Evolutionary conservation across 1,139 yeast genomes (phyloP), one percentile per base, ranked within the genome.

Genomic region (Arxiozyma slooffiae): DNA sequence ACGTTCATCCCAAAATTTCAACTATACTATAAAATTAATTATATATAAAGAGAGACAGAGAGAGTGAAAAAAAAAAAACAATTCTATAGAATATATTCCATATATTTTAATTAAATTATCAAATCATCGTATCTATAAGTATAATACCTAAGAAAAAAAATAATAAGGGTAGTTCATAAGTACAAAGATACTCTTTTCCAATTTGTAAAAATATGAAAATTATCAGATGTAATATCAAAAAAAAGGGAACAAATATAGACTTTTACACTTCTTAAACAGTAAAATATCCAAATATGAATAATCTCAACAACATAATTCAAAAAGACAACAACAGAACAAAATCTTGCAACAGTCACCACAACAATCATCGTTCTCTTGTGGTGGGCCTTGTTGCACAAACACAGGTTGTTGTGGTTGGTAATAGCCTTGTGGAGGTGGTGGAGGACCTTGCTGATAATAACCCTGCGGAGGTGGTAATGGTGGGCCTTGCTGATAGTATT

Each of bases 331-430:
- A 55, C 74, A 71, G 44, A 70, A 50, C 34, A 71, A 55, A n/a
- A 42, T 43, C 47, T 72, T 70, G 49, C 71, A 62, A 56, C 73
- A 71, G 7, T 67, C 64, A 50, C 66, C 63, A 51, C 72, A 65
- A 54, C 75, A 72, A 37, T 64, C 61, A 17, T 58, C 57, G 7
- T 57, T 64, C 20, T 57, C 64, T 41, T 55, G 52, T 24, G 64
- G 68, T 24, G 67, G 70, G 24, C 66, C 68, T 51, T 70, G 74
- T 59, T 71, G 75, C 7, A 69, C 67, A 51, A 70, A 69, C 4
- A 71, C 61, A 3, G 73, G 73, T 54, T 71, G 75, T 38, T 67
- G 68, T 48, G 66, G 66, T 50, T 63, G 69, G 49, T 61, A 59
- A 54, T 67, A 66, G 21, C 68, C 69, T 46, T 64, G 70, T 50